phyloP scores from a whole-genome alignment of 176 grass and related monocot species.

The Avena eriantha region DNA sequence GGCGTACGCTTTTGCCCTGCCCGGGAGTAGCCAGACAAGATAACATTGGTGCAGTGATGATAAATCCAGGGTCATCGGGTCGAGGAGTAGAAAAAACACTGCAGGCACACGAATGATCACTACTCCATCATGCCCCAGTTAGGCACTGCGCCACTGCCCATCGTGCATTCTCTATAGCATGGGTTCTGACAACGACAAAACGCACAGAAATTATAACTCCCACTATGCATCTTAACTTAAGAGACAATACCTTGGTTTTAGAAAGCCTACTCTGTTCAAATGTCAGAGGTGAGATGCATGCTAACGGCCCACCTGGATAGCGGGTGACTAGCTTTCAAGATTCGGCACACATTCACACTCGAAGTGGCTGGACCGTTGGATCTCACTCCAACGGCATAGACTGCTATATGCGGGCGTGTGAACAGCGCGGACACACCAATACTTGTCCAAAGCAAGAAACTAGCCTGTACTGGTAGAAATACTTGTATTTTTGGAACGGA shows the following conservation, averaged over 20 bases:
- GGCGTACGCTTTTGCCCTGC: background rate
- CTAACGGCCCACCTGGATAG: too few relatives aligned
- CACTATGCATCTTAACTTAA: background rate
- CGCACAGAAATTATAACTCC: background rate
- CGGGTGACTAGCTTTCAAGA: too few relatives aligned
- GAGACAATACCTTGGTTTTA: background rate
- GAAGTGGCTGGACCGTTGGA: background rate
- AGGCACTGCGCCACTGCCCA: background rate
- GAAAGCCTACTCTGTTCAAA: too few relatives aligned
- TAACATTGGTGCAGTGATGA: conserved; percentile 39
- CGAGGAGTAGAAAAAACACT: conserved; percentile 8
- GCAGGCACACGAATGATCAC: conserved; percentile 41
- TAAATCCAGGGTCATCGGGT: background rate
- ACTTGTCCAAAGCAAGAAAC: too few relatives aligned
- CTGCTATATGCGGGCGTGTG: background rate
- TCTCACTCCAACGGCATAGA: background rate
- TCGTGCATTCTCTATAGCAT: background rate
- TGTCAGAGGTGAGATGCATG: too few relatives aligned
- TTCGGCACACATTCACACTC: background rate
- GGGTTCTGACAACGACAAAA: conserved; percentile 32
- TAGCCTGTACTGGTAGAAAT: too few relatives aligned
- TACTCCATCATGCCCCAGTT: background rate
- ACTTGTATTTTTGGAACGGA: too few relatives aligned
- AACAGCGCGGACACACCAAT: background rate
- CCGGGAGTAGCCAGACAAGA: conserved; percentile 27